These are phyloP conservation scores for Pelargonium australe DNA, from an alignment of 441 rosid species.

Conservation along the genomic window DNA sequence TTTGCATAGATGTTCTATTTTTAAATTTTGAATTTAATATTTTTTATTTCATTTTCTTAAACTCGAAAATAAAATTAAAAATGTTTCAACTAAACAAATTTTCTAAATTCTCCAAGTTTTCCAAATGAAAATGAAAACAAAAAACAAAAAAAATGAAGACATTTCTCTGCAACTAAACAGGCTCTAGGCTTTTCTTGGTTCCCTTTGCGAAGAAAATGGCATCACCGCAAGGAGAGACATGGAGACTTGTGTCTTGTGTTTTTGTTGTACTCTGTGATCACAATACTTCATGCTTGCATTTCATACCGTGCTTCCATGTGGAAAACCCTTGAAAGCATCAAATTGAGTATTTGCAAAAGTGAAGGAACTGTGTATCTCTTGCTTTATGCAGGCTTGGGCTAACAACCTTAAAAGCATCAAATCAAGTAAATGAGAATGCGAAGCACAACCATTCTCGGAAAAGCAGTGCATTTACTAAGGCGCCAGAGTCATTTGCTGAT, in stretches of 20 bases:
- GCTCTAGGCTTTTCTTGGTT: too few species aligned
- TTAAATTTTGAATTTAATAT: too few species aligned
- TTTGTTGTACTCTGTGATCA: neutral
- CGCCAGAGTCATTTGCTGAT: conserved; percentile 70
- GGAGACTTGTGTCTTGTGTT: neutral
- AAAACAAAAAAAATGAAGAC: too few species aligned
- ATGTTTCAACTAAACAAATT: too few species aligned
- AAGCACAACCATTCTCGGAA: conserved; percentile 36
- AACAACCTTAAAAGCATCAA: conserved; percentile 44
- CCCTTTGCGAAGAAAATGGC: neutral
- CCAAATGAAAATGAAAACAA: too few species aligned
- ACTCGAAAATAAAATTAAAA: too few species aligned
- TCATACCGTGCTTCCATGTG: neutral
- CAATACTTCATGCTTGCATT: neutral
- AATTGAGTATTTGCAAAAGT: neutral
- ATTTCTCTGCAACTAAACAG: too few species aligned
- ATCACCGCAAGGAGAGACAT: neutral
- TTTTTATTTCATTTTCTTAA: too few species aligned
- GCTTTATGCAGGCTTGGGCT: conserved; percentile 55
- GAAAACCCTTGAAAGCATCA: neutral
- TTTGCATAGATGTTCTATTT: too few species aligned
- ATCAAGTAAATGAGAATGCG: conserved; percentile 46
- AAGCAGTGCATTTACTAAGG: conserved; percentile 36
- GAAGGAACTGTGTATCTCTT: conserved; percentile 7
- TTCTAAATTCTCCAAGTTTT: too few species aligned